Evolutionary conservation across 2,329 filamentous ascomycete genomes (phyloP).

Genomic region (Alternaria gaisen): DNA sequence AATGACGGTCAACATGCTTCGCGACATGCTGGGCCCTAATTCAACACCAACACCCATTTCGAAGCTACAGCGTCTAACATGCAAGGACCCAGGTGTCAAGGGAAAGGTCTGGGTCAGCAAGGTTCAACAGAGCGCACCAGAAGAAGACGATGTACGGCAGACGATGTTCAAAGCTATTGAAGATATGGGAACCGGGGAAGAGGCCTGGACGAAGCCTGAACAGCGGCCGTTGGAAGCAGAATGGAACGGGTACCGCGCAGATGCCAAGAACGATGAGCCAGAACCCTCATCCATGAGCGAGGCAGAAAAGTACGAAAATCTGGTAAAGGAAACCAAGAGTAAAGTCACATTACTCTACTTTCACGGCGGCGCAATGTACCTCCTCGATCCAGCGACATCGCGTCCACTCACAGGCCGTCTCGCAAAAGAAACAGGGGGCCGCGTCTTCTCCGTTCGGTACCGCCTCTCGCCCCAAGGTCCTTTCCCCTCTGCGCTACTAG

Average conservation of each 20-base stretch:
- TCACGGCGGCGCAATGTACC: conserved; percentile 78
- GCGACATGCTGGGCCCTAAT: conserved; percentile 53
- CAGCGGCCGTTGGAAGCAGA: conserved; percentile 71
- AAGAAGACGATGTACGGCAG: conserved; percentile 62
- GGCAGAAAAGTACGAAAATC: conserved; percentile 68
- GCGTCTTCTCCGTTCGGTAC: conserved; percentile 77
- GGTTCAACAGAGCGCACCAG: conserved; percentile 69
- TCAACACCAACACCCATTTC: conserved; percentile 36
- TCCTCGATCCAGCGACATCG: conserved; percentile 75
- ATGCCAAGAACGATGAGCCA: conserved; percentile 59
- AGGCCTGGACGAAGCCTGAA: conserved; percentile 56
- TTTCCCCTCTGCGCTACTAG: conserved; percentile 78
- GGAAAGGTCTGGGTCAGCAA: conserved; percentile 84
- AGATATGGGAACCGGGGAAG: conserved; percentile 56
- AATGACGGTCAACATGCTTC: conserved; percentile 75
- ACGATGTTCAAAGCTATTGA: conserved; percentile 67
- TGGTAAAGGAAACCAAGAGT: conserved; percentile 73
- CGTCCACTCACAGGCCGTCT: conserved; percentile 67
- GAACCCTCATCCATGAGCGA: conserved; percentile 66
- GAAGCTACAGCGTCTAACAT: conserved; percentile 66
- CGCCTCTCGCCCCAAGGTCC: conserved; percentile 76
- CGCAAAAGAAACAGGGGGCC: conserved; percentile 71
- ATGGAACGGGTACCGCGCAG: conserved; percentile 75
- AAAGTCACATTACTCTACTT: conserved; percentile 75
- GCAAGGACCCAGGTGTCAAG: conserved; percentile 73